These are phyloP conservation scores for Neoboletus subvelutipes DNA, from an alignment of 768 basidiomycete genomes.

Conservation along the genomic window DNA sequence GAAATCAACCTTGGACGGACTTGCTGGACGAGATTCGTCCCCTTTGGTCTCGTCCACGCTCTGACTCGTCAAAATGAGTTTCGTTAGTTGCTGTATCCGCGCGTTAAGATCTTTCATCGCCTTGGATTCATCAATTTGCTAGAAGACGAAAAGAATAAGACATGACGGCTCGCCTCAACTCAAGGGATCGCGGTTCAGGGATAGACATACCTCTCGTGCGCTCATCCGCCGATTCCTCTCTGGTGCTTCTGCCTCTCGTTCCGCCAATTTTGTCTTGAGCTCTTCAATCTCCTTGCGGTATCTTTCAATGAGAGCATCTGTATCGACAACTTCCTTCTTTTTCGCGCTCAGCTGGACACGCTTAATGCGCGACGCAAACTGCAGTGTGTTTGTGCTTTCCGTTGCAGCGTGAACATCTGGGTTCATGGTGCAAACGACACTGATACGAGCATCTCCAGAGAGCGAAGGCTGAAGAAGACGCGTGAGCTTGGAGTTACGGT, in stretches of 20 bases:
- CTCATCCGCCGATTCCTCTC: slow-evolving; percentile 42
- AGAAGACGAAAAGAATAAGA: neutral
- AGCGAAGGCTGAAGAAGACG: slow-evolving; percentile 93
- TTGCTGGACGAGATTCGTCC: slow-evolving; percentile 72
- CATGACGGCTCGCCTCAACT: neutral
- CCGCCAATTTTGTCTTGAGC: slow-evolving; percentile 69
- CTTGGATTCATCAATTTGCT: slow-evolving; percentile 84
- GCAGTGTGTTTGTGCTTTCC: slow-evolving; percentile 85
- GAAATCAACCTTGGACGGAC: slow-evolving; percentile 88
- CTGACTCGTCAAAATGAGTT: slow-evolving; percentile 82
- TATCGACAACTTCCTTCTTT: slow-evolving; percentile 93
- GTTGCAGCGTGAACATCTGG: slow-evolving; percentile 75
- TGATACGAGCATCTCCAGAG: slow-evolving; percentile 92
- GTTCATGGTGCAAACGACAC: slow-evolving; percentile 94
- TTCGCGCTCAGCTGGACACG: slow-evolving; percentile 83
- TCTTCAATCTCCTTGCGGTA: slow-evolving; percentile 95
- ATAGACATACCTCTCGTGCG: slow-evolving; percentile 41
- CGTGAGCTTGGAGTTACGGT: slow-evolving; percentile 93
- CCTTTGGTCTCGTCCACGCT: slow-evolving; percentile 69
- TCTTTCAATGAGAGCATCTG: slow-evolving; percentile 89
- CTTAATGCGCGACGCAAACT: slow-evolving; percentile 91
- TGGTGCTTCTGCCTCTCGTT: slow-evolving; percentile 65
- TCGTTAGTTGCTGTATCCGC: slow-evolving; percentile 80
- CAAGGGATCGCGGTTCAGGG: neutral
- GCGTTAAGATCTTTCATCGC: slow-evolving; percentile 82